Evolutionary conservation across 2,329 filamentous ascomycete species (phyloP), one percentile per base, ranked within the genome.

Genomic region (Dactylonectria macrodidyma): DNA sequence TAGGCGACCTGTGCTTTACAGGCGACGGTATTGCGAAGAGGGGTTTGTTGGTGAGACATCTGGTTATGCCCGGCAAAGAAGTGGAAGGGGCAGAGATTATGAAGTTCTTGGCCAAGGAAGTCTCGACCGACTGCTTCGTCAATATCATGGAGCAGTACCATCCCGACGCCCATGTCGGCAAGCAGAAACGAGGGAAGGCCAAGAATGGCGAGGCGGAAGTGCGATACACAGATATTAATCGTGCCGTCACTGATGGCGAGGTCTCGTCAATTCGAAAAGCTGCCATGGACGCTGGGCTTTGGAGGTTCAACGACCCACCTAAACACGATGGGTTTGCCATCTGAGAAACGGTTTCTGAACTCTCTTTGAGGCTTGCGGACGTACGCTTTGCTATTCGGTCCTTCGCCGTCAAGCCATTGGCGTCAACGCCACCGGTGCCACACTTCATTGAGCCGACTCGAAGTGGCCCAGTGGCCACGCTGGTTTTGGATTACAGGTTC

Each of bases 101-200:
- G 85, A 85, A 83, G 68, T 97, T 93, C 86, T 83, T 97, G 16
- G 93, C 93, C 0, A 84, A 87, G 33, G 88, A 94, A 59, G 86
- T 97, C 2, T 93, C 92, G 3, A 86, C 84, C 62, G 93, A 96
- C 78, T 85, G 92, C 50, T 95, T 95, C 80, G 88, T 96, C 67
- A 92, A 97, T 77, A 91, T 97, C 71, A 96, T 96, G 93, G 93
- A 97, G 80, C 94, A 97, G 81, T 96, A 96, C 76, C 90, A 90
- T 69, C 93, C 93, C 0, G 89, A 92, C 70, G 94, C 93, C 0
- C 90, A 97, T 78, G 94, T 97, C 1, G 94, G 94, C 3, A 95
- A 94, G 82, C 83, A 84, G 61, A 89, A 82, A 73, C 71, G 75
- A 38, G 63, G 57, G 14, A 80, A 71, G 30, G 2, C 48, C 12